phyloP scores from a whole-genome alignment of 139 green algal species.

The Chlorella sp. region DNA sequence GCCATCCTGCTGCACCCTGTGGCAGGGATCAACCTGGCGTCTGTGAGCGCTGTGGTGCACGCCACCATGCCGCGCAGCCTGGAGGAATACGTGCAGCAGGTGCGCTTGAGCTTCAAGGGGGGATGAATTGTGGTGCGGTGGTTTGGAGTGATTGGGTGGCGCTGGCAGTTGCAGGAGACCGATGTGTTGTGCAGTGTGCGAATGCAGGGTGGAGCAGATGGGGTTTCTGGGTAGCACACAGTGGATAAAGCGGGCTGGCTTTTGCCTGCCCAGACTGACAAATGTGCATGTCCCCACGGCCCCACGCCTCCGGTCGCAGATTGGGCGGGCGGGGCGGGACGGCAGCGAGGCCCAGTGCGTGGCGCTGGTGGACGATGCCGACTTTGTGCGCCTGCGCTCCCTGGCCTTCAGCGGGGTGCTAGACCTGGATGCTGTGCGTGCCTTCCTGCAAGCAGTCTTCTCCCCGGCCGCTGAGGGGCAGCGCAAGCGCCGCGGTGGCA shows the following conservation, averaged over 20 bases:
- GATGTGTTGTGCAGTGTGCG: background rate
- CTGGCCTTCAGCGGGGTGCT: conserved; percentile 53
- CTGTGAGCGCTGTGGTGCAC: conserved; percentile 78
- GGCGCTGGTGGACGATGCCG: conserved; percentile 69
- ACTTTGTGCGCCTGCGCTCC: conserved; percentile 67
- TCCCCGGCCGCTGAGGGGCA: conserved; percentile 15
- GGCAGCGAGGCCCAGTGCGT: conserved; percentile 64
- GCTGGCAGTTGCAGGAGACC: too few species aligned
- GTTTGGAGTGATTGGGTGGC: too few species aligned
- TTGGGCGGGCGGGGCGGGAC: conserved; percentile 75
- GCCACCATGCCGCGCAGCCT: conserved; percentile 76
- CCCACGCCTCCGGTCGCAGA: conserved; percentile 4
- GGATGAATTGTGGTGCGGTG: too few species aligned
- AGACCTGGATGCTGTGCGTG: conserved; percentile 45
- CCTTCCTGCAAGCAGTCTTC: conserved; percentile 67
- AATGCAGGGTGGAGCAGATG: background rate
- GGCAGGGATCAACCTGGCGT: conserved; percentile 61
- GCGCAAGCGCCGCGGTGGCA: background rate
- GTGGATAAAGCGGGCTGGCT: background rate
- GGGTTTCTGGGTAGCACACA: too few species aligned
- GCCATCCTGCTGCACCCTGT: too few species aligned
- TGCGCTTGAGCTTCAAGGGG: conserved; percentile 17
- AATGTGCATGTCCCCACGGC: background rate
- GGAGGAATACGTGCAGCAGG: conserved; percentile 94
- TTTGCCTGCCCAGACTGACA: background rate